Conservation (phyloP, 371 early-diverging fungal species). For the Mucor sp. region DNA sequence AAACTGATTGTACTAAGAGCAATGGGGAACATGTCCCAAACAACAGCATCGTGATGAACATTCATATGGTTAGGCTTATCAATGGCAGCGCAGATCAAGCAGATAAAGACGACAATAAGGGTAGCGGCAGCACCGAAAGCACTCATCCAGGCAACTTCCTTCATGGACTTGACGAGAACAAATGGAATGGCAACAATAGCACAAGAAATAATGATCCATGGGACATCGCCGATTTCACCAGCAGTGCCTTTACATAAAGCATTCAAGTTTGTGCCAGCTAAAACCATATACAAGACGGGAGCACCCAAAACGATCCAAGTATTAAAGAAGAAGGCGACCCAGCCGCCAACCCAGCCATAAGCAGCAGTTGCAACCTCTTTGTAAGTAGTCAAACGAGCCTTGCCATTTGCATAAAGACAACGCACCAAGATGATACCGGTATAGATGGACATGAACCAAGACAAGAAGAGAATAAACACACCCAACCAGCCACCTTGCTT, state of each 20-base stretch:
- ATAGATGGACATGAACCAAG: slow-evolving; percentile 71
- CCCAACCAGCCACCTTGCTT: slow-evolving; percentile 85
- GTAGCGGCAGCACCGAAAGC: slow-evolving; percentile 64
- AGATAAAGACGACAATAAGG: slow-evolving; percentile 43
- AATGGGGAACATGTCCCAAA: slow-evolving; percentile 58
- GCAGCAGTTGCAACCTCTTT: slow-evolving; percentile 43
- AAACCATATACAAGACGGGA: slow-evolving; percentile 58
- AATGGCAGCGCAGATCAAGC: slow-evolving; percentile 46
- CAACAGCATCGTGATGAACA: slow-evolving; percentile 45
- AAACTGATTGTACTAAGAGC: slow-evolving; percentile 72
- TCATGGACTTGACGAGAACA: slow-evolving; percentile 58
- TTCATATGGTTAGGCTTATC: slow-evolving; percentile 28
- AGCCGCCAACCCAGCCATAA: slow-evolving; percentile 43
- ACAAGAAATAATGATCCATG: slow-evolving; percentile 73
- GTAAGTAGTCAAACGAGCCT: slow-evolving; percentile 46
- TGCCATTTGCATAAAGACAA: slow-evolving; percentile 37
- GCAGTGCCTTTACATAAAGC: slow-evolving; percentile 39
- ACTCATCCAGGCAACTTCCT: slow-evolving; percentile 64
- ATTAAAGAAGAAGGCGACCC: slow-evolving; percentile 55
- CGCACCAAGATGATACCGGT: slow-evolving; percentile 41
- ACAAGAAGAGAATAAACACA: slow-evolving; percentile 69
- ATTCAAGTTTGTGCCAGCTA: slow-evolving; percentile 53
- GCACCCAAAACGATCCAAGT: slow-evolving; percentile 58
- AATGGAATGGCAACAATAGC: slow-evolving; percentile 55
- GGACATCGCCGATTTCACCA: slow-evolving; percentile 34